Conservation (phyloP, 352 stramenopile species). For the Elongisporangium undulatum region DNA sequence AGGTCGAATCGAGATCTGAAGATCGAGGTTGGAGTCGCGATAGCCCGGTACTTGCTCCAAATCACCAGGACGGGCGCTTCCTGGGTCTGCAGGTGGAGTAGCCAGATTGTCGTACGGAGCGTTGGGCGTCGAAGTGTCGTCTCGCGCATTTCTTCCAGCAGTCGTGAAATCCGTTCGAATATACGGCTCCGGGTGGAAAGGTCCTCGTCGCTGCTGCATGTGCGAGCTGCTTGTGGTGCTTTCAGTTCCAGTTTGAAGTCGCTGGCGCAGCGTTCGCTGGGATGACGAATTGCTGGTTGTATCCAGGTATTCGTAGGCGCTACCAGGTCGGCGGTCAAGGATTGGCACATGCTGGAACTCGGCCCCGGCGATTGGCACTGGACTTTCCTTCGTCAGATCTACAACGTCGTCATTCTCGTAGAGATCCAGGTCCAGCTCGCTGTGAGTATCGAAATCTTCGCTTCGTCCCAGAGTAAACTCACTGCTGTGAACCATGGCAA, state of each 20-base stretch:
- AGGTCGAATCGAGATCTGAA: slow-evolving; percentile 31
- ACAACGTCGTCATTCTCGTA: slow-evolving; percentile 50
- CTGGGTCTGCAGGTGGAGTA: slow-evolving; percentile 54
- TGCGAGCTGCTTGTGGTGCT: background rate
- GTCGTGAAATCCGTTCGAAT: slow-evolving; percentile 49
- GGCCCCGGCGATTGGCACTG: background rate
- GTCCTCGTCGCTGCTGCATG: background rate
- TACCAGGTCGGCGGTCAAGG: background rate
- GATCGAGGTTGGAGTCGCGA: background rate
- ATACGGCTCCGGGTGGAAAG: slow-evolving; percentile 15
- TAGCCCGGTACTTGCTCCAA: background rate
- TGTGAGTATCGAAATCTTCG: slow-evolving; percentile 21
- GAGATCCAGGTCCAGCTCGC: slow-evolving; percentile 55
- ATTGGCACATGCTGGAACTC: background rate
- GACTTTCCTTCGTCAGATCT: slow-evolving; percentile 8
- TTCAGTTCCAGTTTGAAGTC: background rate
- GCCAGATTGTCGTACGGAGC: slow-evolving; percentile 40
- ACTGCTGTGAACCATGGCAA: background rate
- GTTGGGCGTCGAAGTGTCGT: slow-evolving; percentile 21
- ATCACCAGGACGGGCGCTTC: slow-evolving; percentile 16
- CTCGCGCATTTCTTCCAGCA: slow-evolving; percentile 4
- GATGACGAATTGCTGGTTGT: background rate
- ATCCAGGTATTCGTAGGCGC: background rate
- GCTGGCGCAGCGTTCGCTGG: background rate
- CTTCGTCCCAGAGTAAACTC: background rate